phyloP scores from a whole-genome alignment of 768 basidiomycete genomes.

The Kwoniella mangroviensis region DNA sequence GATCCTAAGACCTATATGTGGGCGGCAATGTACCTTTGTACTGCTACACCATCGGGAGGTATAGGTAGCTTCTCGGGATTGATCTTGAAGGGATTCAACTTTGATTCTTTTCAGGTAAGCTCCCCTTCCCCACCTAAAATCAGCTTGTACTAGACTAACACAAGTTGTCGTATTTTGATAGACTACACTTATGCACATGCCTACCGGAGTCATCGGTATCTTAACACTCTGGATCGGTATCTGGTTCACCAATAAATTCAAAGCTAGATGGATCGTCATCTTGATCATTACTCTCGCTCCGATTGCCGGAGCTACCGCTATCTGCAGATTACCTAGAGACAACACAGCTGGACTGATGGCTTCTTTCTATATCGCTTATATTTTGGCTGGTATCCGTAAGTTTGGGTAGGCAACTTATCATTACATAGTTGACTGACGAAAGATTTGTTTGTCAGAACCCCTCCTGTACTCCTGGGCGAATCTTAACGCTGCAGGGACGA shows the following conservation, averaged over 20 bases:
- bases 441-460: not conserved
- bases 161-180: not conserved
- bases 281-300: conserved; percentile 21
- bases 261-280: conserved; percentile 42
- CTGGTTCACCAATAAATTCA: conserved; percentile 48
- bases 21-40: conserved; percentile 23
- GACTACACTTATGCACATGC: conserved; percentile 51
- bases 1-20: conserved; percentile 42
- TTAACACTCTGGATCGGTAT: conserved; percentile 37
- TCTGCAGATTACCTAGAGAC: conserved; percentile 24
- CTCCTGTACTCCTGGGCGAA: conserved; percentile 44
- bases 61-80: conserved; percentile 25
- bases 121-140: too few species aligned
- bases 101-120: conserved; percentile 15
- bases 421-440: not conserved
- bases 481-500: conserved; percentile 50
- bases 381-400: conserved; percentile 34
- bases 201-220: conserved; percentile 49
- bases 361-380: conserved; percentile 41
- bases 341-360: conserved; percentile 27
- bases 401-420: not conserved
- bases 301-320: conserved; percentile 29
- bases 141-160: too few species aligned
- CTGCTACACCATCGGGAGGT: conserved; percentile 17
- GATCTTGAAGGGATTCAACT: conserved; percentile 30